These are phyloP conservation scores for Metschnikowia hibisci DNA, from an alignment of 805 yeast genomes.

Conservation along the genomic window DNA sequence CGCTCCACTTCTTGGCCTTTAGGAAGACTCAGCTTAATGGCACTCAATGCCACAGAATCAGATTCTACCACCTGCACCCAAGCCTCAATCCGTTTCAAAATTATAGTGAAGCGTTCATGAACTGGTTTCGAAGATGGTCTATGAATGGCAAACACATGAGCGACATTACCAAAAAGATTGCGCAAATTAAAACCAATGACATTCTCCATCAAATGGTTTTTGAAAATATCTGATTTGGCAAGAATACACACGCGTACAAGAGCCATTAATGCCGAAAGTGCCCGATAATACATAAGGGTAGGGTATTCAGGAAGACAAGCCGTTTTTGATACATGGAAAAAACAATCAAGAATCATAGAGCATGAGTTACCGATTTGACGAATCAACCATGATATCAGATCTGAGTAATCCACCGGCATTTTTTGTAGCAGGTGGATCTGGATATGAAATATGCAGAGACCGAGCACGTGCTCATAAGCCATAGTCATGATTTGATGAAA, in stretches of 20 bases:
- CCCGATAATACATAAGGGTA: slow-evolving; percentile 50
- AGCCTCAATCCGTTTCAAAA: slow-evolving; percentile 26
- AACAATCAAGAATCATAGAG: slow-evolving; percentile 45
- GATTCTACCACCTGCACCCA: slow-evolving; percentile 12
- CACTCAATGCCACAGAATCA: slow-evolving; percentile 4
- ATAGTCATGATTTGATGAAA: slow-evolving; percentile 50
- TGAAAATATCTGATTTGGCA: slow-evolving; percentile 30
- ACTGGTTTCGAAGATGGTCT: neutral
- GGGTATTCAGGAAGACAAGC: slow-evolving; percentile 41
- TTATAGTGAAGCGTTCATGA: slow-evolving; percentile 8
- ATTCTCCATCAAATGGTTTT: neutral
- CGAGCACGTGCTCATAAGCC: slow-evolving; percentile 41
- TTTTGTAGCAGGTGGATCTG: slow-evolving; percentile 2
- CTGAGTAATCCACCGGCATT: neutral
- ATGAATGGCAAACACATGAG: slow-evolving; percentile 2
- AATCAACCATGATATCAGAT: slow-evolving; percentile 12
- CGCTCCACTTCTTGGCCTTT: slow-evolving; percentile 30
- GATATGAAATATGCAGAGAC: slow-evolving; percentile 2
- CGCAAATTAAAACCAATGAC: slow-evolving; percentile 6
- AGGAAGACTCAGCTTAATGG: slow-evolving; percentile 23
- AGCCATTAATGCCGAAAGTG: slow-evolving; percentile 49
- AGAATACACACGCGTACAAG: slow-evolving; percentile 44
- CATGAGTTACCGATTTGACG: slow-evolving; percentile 42
- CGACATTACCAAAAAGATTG: slow-evolving; percentile 5
- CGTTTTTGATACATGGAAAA: slow-evolving; percentile 31